A percentile compares a stretch with the other conserved stretches of the same genome.
phyloP scores from a whole-genome alignment of 2,329 filamentous ascomycete genomes.

The Aspergillus neoniger region DNA sequence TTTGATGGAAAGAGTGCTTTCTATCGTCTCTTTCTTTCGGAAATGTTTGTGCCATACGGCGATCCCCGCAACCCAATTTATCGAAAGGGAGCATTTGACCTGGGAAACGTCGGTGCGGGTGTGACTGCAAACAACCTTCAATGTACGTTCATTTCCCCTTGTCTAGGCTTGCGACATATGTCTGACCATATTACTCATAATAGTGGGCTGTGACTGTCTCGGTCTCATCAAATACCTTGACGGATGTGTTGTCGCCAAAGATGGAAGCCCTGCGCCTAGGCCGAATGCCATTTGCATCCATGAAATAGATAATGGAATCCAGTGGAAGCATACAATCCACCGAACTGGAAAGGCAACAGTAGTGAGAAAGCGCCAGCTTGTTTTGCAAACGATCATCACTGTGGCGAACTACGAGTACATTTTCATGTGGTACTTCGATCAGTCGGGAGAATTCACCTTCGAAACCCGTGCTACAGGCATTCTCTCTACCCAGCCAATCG shows the following conservation, averaged over 20 bases:
- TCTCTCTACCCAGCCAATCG: slow-evolving; percentile 40
- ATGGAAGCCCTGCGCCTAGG: slow-evolving; percentile 38
- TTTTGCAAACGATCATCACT: slow-evolving; percentile 44
- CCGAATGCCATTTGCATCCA: slow-evolving; percentile 49
- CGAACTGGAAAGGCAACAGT: slow-evolving; percentile 39
- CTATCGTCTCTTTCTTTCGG: slow-evolving; percentile 45
- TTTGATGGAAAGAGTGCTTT: slow-evolving; percentile 44
- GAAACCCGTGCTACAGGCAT: slow-evolving; percentile 52
- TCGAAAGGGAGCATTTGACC: too few species aligned
- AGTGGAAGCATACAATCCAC: slow-evolving; percentile 47
- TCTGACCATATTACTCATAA: too few species aligned
- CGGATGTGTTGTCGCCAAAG: slow-evolving; percentile 36
- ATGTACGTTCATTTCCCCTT: too few species aligned
- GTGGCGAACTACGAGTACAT: slow-evolving; percentile 50
- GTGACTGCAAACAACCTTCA: too few species aligned
- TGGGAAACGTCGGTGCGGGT: too few species aligned
- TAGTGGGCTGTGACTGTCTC: slow-evolving; percentile 18
- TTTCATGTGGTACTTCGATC: slow-evolving; percentile 46
- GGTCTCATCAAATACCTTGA: slow-evolving; percentile 44
- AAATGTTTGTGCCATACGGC: slow-evolving; percentile 51
- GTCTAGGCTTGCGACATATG: too few species aligned
- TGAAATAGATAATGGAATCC: slow-evolving; percentile 41
- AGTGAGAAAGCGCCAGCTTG: slow-evolving; percentile 35
- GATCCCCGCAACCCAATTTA: too few species aligned
- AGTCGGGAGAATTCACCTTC: slow-evolving; percentile 44